Percentiles rank a stretch among this genome's conserved stretches.
Conservation (phyloP, 345 rosid genomes). For the Arabis alpina region DNA sequence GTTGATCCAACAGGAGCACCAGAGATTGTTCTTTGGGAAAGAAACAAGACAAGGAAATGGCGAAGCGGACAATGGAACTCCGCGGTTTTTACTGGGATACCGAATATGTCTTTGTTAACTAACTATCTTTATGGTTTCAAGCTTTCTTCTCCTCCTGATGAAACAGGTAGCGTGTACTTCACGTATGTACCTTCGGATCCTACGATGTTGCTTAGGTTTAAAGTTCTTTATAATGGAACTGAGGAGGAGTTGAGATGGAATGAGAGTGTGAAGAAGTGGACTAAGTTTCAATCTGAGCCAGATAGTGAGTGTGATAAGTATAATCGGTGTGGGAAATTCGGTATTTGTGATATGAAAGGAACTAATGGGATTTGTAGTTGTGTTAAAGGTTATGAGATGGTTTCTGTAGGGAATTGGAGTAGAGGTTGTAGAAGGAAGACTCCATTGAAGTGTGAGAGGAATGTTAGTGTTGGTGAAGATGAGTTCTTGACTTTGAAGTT, state of each 20-base stretch:
- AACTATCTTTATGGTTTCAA: slow-evolving; percentile 61
- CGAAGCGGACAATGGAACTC: slow-evolving; percentile 86
- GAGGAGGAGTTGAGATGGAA: slow-evolving; percentile 67
- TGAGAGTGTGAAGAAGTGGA: slow-evolving; percentile 48
- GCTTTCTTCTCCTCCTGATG: slow-evolving; percentile 41
- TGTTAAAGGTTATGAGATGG: slow-evolving; percentile 56
- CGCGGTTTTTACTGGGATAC: slow-evolving; percentile 59
- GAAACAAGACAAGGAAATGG: slow-evolving; percentile 58
- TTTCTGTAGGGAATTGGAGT: slow-evolving; percentile 47
- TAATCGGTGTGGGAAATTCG: slow-evolving; percentile 74
- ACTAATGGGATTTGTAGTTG: slow-evolving; percentile 54
- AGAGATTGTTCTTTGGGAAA: slow-evolving; percentile 78
- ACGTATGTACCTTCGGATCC: slow-evolving; percentile 53
- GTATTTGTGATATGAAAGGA: slow-evolving; percentile 47
- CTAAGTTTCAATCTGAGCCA: slow-evolving; percentile 53
- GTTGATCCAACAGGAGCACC: slow-evolving; percentile 68
- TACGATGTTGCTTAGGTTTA: slow-evolving; percentile 58
- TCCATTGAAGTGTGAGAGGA: slow-evolving; percentile 50
- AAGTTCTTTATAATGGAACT: slow-evolving; percentile 50
- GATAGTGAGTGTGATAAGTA: slow-evolving; percentile 63
- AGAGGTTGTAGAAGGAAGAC: slow-evolving; percentile 60
- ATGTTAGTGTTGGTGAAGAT: slow-evolving; percentile 45
- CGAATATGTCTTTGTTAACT: slow-evolving; percentile 44
- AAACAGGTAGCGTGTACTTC: slow-evolving; percentile 54
- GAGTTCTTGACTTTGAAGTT: slow-evolving; percentile 44